Base-by-base conservation (phyloP, 108 stramenopile species). In the Skeletonema potamos region DNA sequence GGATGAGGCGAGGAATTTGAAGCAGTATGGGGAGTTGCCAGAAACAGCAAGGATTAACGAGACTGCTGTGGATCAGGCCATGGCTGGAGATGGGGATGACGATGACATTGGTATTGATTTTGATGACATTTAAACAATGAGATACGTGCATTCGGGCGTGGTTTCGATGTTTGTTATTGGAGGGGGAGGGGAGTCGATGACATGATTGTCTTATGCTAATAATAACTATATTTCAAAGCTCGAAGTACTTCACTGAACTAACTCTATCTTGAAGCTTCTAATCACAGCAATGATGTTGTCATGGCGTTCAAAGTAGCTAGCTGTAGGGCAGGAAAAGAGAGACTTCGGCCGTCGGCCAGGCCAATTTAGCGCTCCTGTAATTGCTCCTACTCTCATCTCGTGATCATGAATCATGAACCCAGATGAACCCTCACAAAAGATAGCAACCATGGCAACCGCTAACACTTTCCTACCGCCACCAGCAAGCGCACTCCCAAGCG, bases 1-100 rank as follows among this genome's bases (percentile, higher is more conserved):
- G 22, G 99, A 99, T 73, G 99, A 99, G 87, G 99, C 99, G n/a
- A 84, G 98, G 36, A 98, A 98, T 75, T 76, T 99, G 66, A 98
- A 99, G 85, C 95, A 96, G 67, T 98, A 98, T 78, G 98, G 98
- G 48, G 99, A 99, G 86, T 82, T 99, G 44, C 99, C 99, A 8
- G 97, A 98, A 77, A 96, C 95, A 55, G 98, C 99, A 20, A 82
- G 95, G 64, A 99, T 99, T 87, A 99, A 99, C 76, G 96, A 98
- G 84, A 98, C 98, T 12, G 99, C 98, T 7, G 96, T 99, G 28
- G 98, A 99, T 81, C 89, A 97, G 82, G 98, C 98, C 41, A 98
- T 98, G 97, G 94, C 96, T 54, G 97, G 86, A 34, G 98, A 94
- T 58, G 92, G 87, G 58, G 96, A 88, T 66, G 93, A 93, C 44